Evolutionary conservation across 2,329 filamentous ascomycete genomes (phyloP).

Genomic region (Fusarium neocosmosporiellum): DNA sequence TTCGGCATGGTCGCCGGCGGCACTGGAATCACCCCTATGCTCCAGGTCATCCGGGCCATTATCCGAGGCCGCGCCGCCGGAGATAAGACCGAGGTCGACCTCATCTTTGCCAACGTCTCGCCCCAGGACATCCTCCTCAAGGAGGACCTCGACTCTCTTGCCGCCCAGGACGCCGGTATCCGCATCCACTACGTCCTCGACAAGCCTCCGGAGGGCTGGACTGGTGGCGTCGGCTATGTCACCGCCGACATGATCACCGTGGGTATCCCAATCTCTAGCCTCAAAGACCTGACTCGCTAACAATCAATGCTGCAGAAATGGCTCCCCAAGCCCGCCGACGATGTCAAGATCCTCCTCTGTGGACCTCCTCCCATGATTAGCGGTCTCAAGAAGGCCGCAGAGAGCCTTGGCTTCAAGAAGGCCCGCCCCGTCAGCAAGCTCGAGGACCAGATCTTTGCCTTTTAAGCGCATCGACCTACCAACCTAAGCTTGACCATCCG

Average conservation of each 20-base stretch:
- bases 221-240: constrained; percentile 92
- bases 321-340: constrained; percentile 83
- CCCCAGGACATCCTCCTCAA: constrained; percentile 91
- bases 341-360: constrained; percentile 95
- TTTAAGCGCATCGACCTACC: constrained; percentile 56
- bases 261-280: constrained; percentile 42
- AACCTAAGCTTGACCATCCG: not conserved
- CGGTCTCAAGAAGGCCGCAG: constrained; percentile 95
- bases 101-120: constrained; percentile 98
- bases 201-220: constrained; percentile 93
- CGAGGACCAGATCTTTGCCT: constrained; percentile 97
- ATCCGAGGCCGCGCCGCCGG: constrained; percentile 81
- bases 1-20: constrained; percentile 99
- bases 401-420: constrained; percentile 90
- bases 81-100: constrained; percentile 88
- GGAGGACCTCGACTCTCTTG: constrained; percentile 88
- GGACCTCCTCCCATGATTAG: constrained; percentile 97
- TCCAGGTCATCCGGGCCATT: constrained; percentile 94
- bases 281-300: constrained; percentile 40
- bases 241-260: constrained; percentile 96
- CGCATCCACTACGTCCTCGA: constrained; percentile 95
- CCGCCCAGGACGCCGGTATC: constrained; percentile 82
- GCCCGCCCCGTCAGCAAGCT: constrained; percentile 96
- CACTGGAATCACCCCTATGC: constrained; percentile 98
- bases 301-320: constrained; percentile 65